Evolutionary conservation across 768 basidiomycete genomes (phyloP).

Genomic region (Sutorius australiensis): DNA sequence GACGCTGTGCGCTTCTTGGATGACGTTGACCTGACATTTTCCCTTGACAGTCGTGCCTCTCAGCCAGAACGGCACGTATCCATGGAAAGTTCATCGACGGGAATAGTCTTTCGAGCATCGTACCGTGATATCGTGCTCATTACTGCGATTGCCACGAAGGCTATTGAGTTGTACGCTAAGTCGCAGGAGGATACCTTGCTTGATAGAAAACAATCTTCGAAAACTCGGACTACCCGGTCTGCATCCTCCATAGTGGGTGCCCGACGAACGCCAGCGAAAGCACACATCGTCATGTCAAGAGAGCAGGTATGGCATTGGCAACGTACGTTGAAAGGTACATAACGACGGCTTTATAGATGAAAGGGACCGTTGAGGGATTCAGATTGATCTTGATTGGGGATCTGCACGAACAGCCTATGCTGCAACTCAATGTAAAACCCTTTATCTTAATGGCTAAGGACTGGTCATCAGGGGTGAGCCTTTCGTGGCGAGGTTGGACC

Average conservation of each 20-base stretch:
- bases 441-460: slow-evolving; percentile 83
- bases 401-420: slow-evolving; percentile 88
- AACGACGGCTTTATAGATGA: slow-evolving; percentile 49
- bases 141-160: slow-evolving; percentile 79
- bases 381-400: slow-evolving; percentile 93
- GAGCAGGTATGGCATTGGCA: slow-evolving; percentile 60
- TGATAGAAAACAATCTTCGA: slow-evolving; percentile 7
- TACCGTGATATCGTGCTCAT: slow-evolving; percentile 93
- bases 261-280: slow-evolving; percentile 28
- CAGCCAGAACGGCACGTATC: slow-evolving; percentile 72
- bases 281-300: slow-evolving; percentile 61
- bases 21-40: slow-evolving; percentile 83
- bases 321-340: not conserved
- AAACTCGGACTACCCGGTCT: slow-evolving; percentile 1
- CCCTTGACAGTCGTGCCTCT: slow-evolving; percentile 77
- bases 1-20: slow-evolving; percentile 92
- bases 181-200: slow-evolving; percentile 31
- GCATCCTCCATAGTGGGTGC: slow-evolving; percentile 1
- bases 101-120: slow-evolving; percentile 91
- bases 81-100: slow-evolving; percentile 77
- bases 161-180: slow-evolving; percentile 65
- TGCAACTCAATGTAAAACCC: slow-evolving; percentile 83
- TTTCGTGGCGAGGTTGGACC: not conserved
- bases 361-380: slow-evolving; percentile 86
- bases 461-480: slow-evolving; percentile 85